Conservation (phyloP, 2,329 filamentous ascomycete genomes). For the Biscogniauxia marginata region DNA sequence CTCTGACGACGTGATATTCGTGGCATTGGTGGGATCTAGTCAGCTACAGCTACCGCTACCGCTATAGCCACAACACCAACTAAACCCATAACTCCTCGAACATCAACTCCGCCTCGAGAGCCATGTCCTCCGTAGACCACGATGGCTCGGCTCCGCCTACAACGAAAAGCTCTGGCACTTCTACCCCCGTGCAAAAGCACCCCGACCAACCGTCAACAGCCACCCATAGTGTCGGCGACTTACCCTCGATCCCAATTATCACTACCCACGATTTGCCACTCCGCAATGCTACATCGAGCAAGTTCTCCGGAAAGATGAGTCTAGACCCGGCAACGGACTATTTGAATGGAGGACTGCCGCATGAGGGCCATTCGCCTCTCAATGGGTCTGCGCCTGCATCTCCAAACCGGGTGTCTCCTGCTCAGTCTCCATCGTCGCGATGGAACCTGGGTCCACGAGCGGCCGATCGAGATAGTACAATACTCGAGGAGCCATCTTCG, state of each 20-base stretch:
- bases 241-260: slow-evolving; percentile 21
- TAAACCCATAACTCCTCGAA: not conserved
- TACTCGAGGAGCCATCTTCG: slow-evolving; percentile 30
- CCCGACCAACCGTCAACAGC: slow-evolving; percentile 22
- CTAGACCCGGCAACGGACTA: slow-evolving; percentile 36
- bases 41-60: too few relatives aligned
- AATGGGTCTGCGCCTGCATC: slow-evolving; percentile 15
- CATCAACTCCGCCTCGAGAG: slow-evolving; percentile 6
- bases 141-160: slow-evolving; percentile 37
- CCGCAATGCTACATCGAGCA: slow-evolving; percentile 23
- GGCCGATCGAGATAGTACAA: slow-evolving; percentile 18
- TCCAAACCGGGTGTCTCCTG: slow-evolving; percentile 13
- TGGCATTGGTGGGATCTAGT: not conserved
- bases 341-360: slow-evolving; percentile 36
- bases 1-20: not conserved
- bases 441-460: slow-evolving; percentile 9
- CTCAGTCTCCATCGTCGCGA: slow-evolving; percentile 22
- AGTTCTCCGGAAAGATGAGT: slow-evolving; percentile 13
- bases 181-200: slow-evolving; percentile 23
- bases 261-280: slow-evolving; percentile 19
- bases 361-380: slow-evolving; percentile 31
- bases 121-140: slow-evolving; percentile 24
- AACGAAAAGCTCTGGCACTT: slow-evolving; percentile 30
- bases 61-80: not conserved
- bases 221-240: slow-evolving; percentile 24